Evolutionary conservation across 2,329 filamentous ascomycete genomes (phyloP).

Genomic region (Fusarium concolor): DNA sequence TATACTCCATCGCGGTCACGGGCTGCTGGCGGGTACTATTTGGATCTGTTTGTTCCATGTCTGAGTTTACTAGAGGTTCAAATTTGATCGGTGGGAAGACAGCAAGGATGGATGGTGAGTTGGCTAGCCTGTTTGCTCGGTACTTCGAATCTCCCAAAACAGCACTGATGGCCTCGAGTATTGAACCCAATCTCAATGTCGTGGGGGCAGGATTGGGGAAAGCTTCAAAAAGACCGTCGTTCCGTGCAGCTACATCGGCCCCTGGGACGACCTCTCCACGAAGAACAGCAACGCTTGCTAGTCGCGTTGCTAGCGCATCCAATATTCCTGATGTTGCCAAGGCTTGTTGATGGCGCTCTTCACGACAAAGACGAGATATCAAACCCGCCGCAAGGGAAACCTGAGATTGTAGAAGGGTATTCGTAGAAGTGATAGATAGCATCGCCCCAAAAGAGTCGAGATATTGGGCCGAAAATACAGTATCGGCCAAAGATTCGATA

Average conservation of each 20-base stretch:
- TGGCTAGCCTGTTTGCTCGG: slow-evolving; percentile 77
- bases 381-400: slow-evolving; percentile 69
- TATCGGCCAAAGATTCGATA: slow-evolving; percentile 67
- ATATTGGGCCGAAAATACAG: slow-evolving; percentile 72
- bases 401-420: slow-evolving; percentile 68
- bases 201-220: slow-evolving; percentile 72
- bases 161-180: slow-evolving; percentile 81
- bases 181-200: slow-evolving; percentile 70
- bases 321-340: slow-evolving; percentile 79
- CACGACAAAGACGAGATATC: slow-evolving; percentile 70
- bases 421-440: slow-evolving; percentile 67
- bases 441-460: slow-evolving; percentile 74
- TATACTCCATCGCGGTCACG: slow-evolving; percentile 65
- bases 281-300: slow-evolving; percentile 77
- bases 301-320: slow-evolving; percentile 78
- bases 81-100: slow-evolving; percentile 73
- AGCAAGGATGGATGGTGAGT: slow-evolving; percentile 75
- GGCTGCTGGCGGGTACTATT: slow-evolving; percentile 57
- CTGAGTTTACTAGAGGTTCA: slow-evolving; percentile 59
- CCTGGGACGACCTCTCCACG: slow-evolving; percentile 76
- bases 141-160: slow-evolving; percentile 84
- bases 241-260: slow-evolving; percentile 65
- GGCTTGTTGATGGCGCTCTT: slow-evolving; percentile 76
- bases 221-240: slow-evolving; percentile 65
- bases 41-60: slow-evolving; percentile 65